phyloP scores from a whole-genome alignment of 1,284 basidiomycete genomes.

The Anthracocystis panici-leucophaei region DNA sequence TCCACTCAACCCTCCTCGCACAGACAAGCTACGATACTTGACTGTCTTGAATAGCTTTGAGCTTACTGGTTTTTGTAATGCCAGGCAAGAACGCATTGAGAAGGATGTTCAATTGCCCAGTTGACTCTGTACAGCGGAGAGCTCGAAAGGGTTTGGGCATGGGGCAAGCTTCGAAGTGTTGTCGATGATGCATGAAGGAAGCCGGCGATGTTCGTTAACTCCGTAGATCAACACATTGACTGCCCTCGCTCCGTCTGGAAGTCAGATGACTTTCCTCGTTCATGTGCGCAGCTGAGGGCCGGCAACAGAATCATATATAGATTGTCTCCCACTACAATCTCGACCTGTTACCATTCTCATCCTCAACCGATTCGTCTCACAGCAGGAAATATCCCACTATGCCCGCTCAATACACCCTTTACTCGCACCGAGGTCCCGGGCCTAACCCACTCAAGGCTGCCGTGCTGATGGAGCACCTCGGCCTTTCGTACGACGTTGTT shows the following conservation, averaged over 20 bases:
- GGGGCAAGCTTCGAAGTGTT: no score
- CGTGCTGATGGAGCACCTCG: conserved; percentile 60
- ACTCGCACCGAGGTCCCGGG: conserved; percentile 56
- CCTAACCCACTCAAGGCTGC: conserved; percentile 64
- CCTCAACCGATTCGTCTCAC: background rate
- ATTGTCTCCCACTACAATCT: no score
- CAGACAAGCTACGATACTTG: no score
- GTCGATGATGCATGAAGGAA: no score
- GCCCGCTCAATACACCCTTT: conserved; percentile 61
- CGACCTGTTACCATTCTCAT: no score
- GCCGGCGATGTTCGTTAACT: background rate
- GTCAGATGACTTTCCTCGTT: background rate
- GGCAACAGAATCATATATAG: no score
- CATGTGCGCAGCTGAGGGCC: background rate
- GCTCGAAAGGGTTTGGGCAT: no score
- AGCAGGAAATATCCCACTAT: conserved; percentile 5
- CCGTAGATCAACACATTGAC: background rate
- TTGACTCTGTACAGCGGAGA: no score
- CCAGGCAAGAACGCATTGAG: no score
- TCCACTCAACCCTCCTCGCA: background rate
- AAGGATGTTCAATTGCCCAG: no score
- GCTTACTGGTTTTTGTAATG: no score
- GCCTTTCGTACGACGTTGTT: conserved; percentile 56
- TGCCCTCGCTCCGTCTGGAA: background rate
- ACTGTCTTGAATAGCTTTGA: no score